These are phyloP conservation scores for Globisporangium irregulare DNA, from an alignment of 352 stramenopile species.

Conservation along the genomic window DNA sequence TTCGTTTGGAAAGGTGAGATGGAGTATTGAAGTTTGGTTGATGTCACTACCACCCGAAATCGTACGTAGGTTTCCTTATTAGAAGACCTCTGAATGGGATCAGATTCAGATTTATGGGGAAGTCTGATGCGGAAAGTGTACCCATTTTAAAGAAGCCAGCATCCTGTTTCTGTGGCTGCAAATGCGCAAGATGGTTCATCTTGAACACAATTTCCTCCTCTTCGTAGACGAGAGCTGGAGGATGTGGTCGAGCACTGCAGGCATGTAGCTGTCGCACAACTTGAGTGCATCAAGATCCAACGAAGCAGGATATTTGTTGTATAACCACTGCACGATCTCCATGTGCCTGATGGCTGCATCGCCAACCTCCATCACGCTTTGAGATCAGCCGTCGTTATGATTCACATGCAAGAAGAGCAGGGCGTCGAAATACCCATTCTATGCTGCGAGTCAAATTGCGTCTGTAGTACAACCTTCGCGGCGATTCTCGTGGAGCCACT, in stretches of 20 bases:
- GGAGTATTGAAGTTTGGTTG: not conserved
- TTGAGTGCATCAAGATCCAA: not conserved
- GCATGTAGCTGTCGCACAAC: not conserved
- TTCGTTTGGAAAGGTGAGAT: not conserved
- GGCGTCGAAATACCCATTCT: not conserved
- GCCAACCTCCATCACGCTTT: not conserved
- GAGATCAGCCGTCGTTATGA: not conserved
- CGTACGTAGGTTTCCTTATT: not conserved
- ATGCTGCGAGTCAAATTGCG: not conserved
- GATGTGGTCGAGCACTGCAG: not conserved
- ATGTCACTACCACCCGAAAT: not conserved
- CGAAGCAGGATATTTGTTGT: not conserved
- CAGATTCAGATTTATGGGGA: not conserved
- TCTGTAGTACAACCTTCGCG: not conserved
- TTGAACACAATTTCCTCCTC: not conserved
- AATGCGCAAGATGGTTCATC: not conserved
- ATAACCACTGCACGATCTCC: not conserved
- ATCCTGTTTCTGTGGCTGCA: not conserved
- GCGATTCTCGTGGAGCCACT: not conserved
- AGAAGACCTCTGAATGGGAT: not conserved
- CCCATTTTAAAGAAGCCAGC: not conserved
- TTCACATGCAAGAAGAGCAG: not conserved
- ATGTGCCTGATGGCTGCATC: not conserved
- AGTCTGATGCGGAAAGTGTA: not conserved
- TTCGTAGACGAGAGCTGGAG: not conserved